Evolutionary conservation across 768 basidiomycete genomes (phyloP).

Genomic region (Pleurotus ostreatus): DNA sequence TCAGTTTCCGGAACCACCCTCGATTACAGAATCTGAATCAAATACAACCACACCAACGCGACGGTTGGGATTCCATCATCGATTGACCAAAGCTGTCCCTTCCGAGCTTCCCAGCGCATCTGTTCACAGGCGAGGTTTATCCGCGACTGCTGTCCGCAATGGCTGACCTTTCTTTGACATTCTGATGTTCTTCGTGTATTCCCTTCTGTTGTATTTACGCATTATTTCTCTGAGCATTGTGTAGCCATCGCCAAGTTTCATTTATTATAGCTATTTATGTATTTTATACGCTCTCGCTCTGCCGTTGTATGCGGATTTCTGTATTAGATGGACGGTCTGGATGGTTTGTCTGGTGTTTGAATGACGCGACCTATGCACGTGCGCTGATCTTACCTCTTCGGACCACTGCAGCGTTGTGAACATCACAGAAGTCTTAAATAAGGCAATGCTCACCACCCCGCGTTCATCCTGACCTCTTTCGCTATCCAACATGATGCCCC

Average conservation of each 20-base stretch:
- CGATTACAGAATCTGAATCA: slow-evolving; percentile 33
- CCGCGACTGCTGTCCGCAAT: slow-evolving; percentile 46
- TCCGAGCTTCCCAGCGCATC: slow-evolving; percentile 28
- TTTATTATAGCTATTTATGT: slow-evolving; percentile 8
- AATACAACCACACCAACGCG: slow-evolving; percentile 55
- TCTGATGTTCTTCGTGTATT: not conserved
- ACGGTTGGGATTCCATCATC: slow-evolving; percentile 65
- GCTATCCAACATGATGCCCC: slow-evolving; percentile 51
- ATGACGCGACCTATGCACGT: not conserved
- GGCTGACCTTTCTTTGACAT: slow-evolving; percentile 19
- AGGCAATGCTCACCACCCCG: slow-evolving; percentile 19
- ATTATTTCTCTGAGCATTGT: slow-evolving; percentile 4
- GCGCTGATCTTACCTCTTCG: not conserved
- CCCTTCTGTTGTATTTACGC: slow-evolving; percentile 10
- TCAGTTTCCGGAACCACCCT: slow-evolving; percentile 66
- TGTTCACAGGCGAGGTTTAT: slow-evolving; percentile 50
- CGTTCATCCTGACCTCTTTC: slow-evolving; percentile 9
- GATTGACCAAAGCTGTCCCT: slow-evolving; percentile 49
- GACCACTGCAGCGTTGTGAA: too few relatives aligned
- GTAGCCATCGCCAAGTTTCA: not conserved
- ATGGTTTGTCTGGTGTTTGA: too few relatives aligned
- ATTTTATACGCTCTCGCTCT: slow-evolving; percentile 5
- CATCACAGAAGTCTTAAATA: slow-evolving; percentile 1
- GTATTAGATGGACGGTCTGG: too few relatives aligned
- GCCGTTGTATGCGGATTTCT: too few relatives aligned